Evolutionary conservation across 2,329 filamentous ascomycete genomes (phyloP).

Genomic region (Claviceps sp.): DNA sequence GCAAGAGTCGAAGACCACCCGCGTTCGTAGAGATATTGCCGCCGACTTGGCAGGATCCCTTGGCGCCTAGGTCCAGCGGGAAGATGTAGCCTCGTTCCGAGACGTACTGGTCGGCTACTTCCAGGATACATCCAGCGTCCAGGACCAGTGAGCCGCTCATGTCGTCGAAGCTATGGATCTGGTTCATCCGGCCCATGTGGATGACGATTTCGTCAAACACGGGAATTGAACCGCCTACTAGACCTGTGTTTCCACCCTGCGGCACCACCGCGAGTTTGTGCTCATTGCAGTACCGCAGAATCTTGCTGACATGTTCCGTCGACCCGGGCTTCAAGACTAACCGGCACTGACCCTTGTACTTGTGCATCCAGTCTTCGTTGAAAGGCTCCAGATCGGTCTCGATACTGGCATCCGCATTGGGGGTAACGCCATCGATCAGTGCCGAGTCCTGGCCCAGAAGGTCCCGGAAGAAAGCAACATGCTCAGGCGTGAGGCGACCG

Average conservation of each 20-base stretch:
- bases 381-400: slow-evolving; percentile 77
- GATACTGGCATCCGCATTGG: slow-evolving; percentile 50
- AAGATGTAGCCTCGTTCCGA: slow-evolving; percentile 79
- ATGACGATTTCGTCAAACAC: slow-evolving; percentile 98
- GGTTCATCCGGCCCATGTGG: slow-evolving; percentile 80
- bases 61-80: slow-evolving; percentile 91
- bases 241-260: slow-evolving; percentile 90
- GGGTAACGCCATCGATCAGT: slow-evolving; percentile 68
- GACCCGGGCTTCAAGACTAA: slow-evolving; percentile 76
- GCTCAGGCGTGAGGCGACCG: slow-evolving; percentile 55
- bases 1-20: slow-evolving; percentile 73
- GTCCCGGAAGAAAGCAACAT: slow-evolving; percentile 71
- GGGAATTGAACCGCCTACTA: slow-evolving; percentile 89
- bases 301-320: slow-evolving; percentile 78
- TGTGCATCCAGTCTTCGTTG: slow-evolving; percentile 98
- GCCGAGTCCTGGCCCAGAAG: slow-evolving; percentile 70
- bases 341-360: slow-evolving; percentile 82
- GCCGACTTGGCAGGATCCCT: slow-evolving; percentile 92
- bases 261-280: slow-evolving; percentile 86
- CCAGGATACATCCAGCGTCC: slow-evolving; percentile 83
- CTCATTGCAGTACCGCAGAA: slow-evolving; percentile 91
- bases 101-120: slow-evolving; percentile 75
- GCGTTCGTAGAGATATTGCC: slow-evolving; percentile 95
- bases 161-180: slow-evolving; percentile 82
- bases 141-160: slow-evolving; percentile 81